Evolutionary conservation across 1,284 basidiomycete genomes (phyloP), one percentile per base, ranked within the genome.

Genomic region (Fistulina hepatica): DNA sequence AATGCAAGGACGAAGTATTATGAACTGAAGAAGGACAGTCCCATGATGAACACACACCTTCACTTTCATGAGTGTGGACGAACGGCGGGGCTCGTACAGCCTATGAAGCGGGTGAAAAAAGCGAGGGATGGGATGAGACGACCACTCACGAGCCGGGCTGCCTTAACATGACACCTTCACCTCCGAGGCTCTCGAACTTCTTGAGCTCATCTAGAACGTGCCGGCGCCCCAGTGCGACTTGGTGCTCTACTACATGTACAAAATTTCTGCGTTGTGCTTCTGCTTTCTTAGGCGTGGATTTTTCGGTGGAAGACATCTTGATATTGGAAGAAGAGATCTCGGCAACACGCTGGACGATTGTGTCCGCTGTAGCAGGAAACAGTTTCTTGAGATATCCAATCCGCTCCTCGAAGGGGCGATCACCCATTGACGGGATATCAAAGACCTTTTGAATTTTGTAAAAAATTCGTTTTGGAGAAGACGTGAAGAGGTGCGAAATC

Each of bases 91-190:
- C 48, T 76, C 73, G 45, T 81, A 81, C 31, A 53, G 42, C 7
- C 73, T 66, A 41, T 28, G 21, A 33, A 36, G 10, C 6, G 6
- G 24, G 33, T 39, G n/a, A 39, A 30, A n/a, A 23, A 25, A n/a
- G 25, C 21, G 20, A 13, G 13, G 22, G 20, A 32, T 10, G 27
- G 22, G 39, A 17, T 30, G 25, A 23, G 41, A 34, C 34, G 34
- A 30, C 5, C 11, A 59, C 65, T 44, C 42, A 70, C 65, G 70
- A 73, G 20, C 51, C 55, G 6, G 76, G 67, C 41, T 67, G 61
- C 11, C 77, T 60, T n/a, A 80, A 59, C 78, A 81, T 81, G 15
- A 81, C 52, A 16, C 78, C 78, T 55, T 81, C 77, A 0, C 77
- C 78, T 12, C 75, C 76, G 3, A 69, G 44, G 2, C 48, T 49